A percentile compares a stretch with the other conserved stretches of the same genome.
These are phyloP conservation scores for Ustilago bromivora DNA, from an alignment of 1,284 basidiomycete genomes.

Conservation along the genomic window DNA sequence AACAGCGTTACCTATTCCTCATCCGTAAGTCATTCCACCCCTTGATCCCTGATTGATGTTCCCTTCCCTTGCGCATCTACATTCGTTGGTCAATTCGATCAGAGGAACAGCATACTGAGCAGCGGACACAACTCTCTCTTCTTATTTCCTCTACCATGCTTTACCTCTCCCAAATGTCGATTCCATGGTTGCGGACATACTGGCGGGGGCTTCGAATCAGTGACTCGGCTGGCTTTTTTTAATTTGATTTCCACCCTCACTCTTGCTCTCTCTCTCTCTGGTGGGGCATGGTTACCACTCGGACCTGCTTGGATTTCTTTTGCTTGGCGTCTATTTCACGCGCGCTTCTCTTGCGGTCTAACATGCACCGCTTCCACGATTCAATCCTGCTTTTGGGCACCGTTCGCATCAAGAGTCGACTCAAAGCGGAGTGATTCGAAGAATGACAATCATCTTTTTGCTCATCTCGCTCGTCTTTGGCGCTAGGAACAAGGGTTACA, in stretches of 20 bases:
- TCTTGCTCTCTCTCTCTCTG: background rate
- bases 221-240: slow-evolving; percentile 14
- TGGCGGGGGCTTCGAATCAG: slow-evolving; percentile 19
- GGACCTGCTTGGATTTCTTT: background rate
- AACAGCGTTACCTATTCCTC: slow-evolving; percentile 32
- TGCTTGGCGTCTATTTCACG: slow-evolving; percentile 20
- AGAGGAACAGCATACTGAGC: slow-evolving; percentile 39
- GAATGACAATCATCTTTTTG: slow-evolving; percentile 28
- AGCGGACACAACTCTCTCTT: slow-evolving; percentile 22
- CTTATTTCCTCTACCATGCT: background rate
- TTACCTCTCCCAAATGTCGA: background rate
- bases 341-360: slow-evolving; percentile 2
- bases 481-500: slow-evolving; percentile 47
- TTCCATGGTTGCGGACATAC: slow-evolving; percentile 2
- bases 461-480: slow-evolving; percentile 51
- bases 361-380: background rate
- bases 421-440: slow-evolving; percentile 18
- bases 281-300: slow-evolving; percentile 7
- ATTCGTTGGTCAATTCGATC: background rate
- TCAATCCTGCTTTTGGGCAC: slow-evolving; percentile 8
- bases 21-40: slow-evolving; percentile 39
- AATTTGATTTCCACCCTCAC: slow-evolving; percentile 13
- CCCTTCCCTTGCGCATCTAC: background rate
- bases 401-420: slow-evolving; percentile 42
- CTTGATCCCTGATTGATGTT: background rate